Evolutionary conservation across 2,329 filamentous ascomycete genomes (phyloP).

Genomic region (Colletotrichum sp.): DNA sequence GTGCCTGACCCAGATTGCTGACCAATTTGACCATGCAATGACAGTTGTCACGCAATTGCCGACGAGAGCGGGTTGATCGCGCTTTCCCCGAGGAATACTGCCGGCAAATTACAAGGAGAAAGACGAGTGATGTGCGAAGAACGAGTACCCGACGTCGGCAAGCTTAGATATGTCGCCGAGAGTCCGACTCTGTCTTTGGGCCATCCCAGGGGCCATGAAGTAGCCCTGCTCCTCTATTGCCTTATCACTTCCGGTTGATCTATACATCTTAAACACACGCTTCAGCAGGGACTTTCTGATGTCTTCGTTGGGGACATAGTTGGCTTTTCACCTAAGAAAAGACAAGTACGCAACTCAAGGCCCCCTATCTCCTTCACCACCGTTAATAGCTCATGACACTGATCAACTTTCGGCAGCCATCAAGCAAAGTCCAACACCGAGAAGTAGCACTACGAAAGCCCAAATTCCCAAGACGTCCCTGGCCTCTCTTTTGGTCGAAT

Average conservation of each 20-base stretch:
- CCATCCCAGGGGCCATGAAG: background rate
- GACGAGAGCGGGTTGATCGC: background rate
- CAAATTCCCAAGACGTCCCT: accelerated
- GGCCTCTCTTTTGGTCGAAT: too few species aligned
- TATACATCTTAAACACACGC: background rate
- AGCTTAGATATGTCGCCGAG: background rate
- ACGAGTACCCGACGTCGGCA: background rate
- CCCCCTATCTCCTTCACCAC: accelerated
- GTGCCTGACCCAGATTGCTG: background rate
- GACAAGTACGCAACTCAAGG: background rate
- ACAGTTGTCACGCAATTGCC: accelerated
- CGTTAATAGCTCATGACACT: background rate
- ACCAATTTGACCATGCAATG: background rate
- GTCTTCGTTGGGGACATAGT: background rate
- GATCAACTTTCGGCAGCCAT: accelerated
- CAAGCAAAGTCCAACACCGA: background rate
- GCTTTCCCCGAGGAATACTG: background rate
- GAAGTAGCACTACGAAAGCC: background rate
- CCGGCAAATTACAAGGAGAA: background rate
- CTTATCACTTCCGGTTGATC: background rate
- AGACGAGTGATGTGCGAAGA: background rate
- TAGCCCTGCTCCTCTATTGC: background rate
- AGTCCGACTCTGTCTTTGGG: background rate
- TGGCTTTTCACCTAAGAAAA: background rate
- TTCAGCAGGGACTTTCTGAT: background rate